phyloP scores from a whole-genome alignment of 331 rosid species.

The Malus hybrid region DNA sequence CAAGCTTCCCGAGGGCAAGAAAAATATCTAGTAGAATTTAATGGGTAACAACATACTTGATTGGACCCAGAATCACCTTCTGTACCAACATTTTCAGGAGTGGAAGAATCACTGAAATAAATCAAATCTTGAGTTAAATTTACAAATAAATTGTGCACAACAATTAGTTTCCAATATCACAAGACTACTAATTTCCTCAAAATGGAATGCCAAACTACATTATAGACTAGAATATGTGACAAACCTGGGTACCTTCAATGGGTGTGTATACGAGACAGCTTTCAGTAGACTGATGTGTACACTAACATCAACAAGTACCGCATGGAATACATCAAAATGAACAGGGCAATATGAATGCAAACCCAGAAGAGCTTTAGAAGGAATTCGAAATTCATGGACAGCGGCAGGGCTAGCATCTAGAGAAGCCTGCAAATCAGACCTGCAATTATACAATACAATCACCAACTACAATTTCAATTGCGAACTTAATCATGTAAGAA shows the following conservation, averaged over 20 bases:
- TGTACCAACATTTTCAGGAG: conserved; percentile 28
- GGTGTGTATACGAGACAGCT: conserved; percentile 37
- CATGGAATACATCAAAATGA: conserved; percentile 80
- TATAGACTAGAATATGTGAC: conserved; percentile 35
- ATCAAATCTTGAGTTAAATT: conserved; percentile 16
- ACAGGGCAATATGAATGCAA: conserved; percentile 93
- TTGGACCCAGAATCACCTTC: conserved; percentile 23
- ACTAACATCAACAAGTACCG: conserved; percentile 82
- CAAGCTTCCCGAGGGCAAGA: background rate
- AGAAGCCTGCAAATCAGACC: conserved; percentile 57
- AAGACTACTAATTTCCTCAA: conserved; percentile 4
- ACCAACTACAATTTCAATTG: conserved; percentile 15
- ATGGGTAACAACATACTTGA: conserved; percentile 45
- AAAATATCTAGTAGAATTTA: background rate
- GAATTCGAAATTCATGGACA: conserved; percentile 88
- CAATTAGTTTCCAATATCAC: conserved; percentile 1
- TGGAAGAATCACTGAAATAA: conserved; percentile 43
- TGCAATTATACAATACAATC: conserved; percentile 31
- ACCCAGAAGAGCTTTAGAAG: conserved; percentile 86
- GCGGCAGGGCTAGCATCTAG: conserved; percentile 60
- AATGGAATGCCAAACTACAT: conserved; percentile 18
- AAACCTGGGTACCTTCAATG: conserved; percentile 57
- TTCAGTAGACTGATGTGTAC: conserved; percentile 70
- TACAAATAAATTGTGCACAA: conserved; percentile 4
- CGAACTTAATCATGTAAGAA: background rate